These are phyloP conservation scores for Wickerhamomyces subpelliculosus DNA, from an alignment of 805 yeast species.

Conservation along the genomic window DNA sequence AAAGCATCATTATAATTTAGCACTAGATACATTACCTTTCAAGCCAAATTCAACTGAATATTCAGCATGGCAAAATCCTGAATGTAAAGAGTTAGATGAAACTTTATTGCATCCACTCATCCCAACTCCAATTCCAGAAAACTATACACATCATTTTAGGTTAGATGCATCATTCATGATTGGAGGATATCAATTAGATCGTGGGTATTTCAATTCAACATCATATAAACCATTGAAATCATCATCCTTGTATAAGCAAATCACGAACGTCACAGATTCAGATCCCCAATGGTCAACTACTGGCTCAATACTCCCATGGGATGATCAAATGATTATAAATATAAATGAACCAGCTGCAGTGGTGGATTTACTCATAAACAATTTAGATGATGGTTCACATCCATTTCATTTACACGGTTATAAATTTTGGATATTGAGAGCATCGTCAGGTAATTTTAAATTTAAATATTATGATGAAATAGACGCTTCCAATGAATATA, in stretches of 20 bases:
- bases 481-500: slow-evolving; percentile 39
- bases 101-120: slow-evolving; percentile 15
- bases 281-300: background rate
- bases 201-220: slow-evolving; percentile 22
- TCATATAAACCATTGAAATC: slow-evolving; percentile 15
- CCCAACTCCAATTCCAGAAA: slow-evolving; percentile 13
- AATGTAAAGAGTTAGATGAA: slow-evolving; percentile 22
- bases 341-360: slow-evolving; percentile 24
- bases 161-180: slow-evolving; percentile 22
- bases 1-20: background rate
- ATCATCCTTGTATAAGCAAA: slow-evolving; percentile 12
- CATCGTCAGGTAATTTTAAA: slow-evolving; percentile 21
- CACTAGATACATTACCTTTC: slow-evolving; percentile 1
- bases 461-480: slow-evolving; percentile 33
- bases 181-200: slow-evolving; percentile 16
- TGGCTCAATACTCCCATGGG: slow-evolving; percentile 6
- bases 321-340: slow-evolving; percentile 15
- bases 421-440: slow-evolving; percentile 22
- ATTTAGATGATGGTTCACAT: slow-evolving; percentile 60
- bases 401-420: slow-evolving; percentile 59
- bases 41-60: slow-evolving; percentile 9
- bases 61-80: slow-evolving; percentile 11
- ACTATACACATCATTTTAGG: slow-evolving; percentile 5
- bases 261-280: slow-evolving; percentile 11
- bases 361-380: slow-evolving; percentile 60